Conservation (phyloP, 805 yeast genomes). For the Zygotorulaspora florentina region DNA sequence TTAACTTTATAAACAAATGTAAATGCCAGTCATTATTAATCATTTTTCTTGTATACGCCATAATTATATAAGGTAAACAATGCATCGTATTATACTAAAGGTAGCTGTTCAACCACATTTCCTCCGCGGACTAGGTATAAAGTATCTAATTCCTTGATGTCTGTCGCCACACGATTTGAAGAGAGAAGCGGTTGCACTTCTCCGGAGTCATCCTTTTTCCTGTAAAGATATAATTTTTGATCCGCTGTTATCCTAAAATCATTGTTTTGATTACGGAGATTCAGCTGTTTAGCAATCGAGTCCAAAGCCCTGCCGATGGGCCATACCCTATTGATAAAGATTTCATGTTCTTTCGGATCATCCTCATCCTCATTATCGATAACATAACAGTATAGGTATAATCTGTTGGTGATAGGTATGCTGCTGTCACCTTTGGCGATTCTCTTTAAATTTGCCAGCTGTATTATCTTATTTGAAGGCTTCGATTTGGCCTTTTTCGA, state of each 20-base stretch:
- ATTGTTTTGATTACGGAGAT: conserved; percentile 24
- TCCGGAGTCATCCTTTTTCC: conserved; percentile 11
- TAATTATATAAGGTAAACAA: background rate
- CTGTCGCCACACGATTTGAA: conserved; percentile 20
- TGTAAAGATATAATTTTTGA: conserved; percentile 28
- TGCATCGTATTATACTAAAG: background rate
- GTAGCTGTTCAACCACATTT: conserved; percentile 1
- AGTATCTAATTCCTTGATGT: conserved; percentile 23
- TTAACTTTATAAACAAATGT: background rate
- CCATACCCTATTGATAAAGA: conserved; percentile 33
- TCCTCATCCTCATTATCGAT: conserved; percentile 15
- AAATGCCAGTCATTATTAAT: background rate
- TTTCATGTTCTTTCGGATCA: conserved; percentile 10
- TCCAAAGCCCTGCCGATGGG: conserved; percentile 34
- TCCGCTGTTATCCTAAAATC: conserved; percentile 12
- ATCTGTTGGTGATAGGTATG: conserved; percentile 27
- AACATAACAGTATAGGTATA: conserved; percentile 25
- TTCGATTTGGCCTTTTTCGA: conserved; percentile 9
- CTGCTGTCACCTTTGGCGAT: conserved; percentile 27
- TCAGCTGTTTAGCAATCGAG: conserved; percentile 25
- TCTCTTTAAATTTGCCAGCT: conserved; percentile 19
- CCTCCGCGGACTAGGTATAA: conserved; percentile 30
- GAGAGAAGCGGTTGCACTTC: conserved; percentile 9
- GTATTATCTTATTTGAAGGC: conserved; percentile 18
- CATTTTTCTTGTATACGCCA: background rate